Evolutionary conservation across 148 eudicot species (phyloP), one percentile per base, ranked within the genome.

Genomic region (Vaccinium myrtillus): DNA sequence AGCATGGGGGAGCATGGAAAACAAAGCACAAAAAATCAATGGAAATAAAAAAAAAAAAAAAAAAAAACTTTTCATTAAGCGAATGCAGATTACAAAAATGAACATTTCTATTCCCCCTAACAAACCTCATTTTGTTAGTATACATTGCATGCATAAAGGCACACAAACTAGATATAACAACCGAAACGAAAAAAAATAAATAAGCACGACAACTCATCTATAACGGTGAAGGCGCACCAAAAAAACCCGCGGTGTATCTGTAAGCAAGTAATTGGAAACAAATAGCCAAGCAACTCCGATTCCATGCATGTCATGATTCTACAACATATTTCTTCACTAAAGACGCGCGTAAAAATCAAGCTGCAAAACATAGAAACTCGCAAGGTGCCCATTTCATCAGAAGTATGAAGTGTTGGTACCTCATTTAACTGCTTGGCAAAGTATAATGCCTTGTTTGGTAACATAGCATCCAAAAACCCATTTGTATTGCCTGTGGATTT

Each of bases 41-140:
- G 11, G 30, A 23, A 32, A 32, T 32, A 32, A 12, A 61, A 27
- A n/a, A 23, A 9, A 23, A 27, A 27, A 27, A 63, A 8, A 25
- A 21, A n/a, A 21, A 21, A 61, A 61, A 2, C n/a, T 4, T 65
- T 1, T 23, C 70, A n/a, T 65, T 23, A 10, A 23, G 23, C 23
- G 3, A 30, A 65, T 65, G n/a, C 65, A 16, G 8, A 3, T 4
- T 59, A 59, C 70, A 65, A 65, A n/a, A 65, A n/a, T 65, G 30
- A 65, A n/a, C 70, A 23, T 65, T 65, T 65, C 70, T n/a, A 23
- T 13, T 65, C 70, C 70, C 70, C 2, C 53, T 65, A 0, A 80
- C n/a, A 43, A 59, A 36, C 58, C 85, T 14, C 53, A 78, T 86
- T 86, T 30, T 27, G 85, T 70, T 69, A 67, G 79, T 58, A 67